Evolutionary conservation across 495 filamentous ascomycete species (phyloP), one percentile per base, ranked within the genome.

Genomic region (Parmelia sp.): DNA sequence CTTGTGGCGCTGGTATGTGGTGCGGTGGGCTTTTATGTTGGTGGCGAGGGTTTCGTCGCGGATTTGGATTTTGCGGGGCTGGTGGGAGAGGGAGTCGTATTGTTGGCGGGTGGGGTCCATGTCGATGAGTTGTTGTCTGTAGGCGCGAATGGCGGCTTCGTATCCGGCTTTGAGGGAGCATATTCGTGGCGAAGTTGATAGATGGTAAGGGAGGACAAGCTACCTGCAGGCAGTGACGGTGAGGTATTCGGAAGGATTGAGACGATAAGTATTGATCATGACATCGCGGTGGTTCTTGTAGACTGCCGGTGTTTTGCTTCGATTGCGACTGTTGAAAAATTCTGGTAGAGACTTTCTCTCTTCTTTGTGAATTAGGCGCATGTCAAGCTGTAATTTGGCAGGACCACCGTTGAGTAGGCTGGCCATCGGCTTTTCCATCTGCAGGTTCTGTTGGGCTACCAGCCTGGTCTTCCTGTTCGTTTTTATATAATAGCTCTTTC

Each of bases 231-330:
- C 94, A 14, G 94, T 98, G 61, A 98, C 91, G 21, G 95, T 98
- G 47, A 98, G 81, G 71, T 98, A 98, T 75, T 98, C 94, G 33
- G 90, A 82, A 4, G 94, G 94, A 73, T 97, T 97, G 57, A 98
- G 77, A 27, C 94, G 85, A 75, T 98, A 98, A 23, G 94, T 96
- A 73, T 97, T 97, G 75, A 98, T 93, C 94, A 98, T 98, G 75
- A 98, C 97, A 71, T 97, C 93, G 65, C 94, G 87, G 75, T 97
- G 97, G 72, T 98, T 95, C 76, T 97, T 97, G 76, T 97, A 98
- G 21, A 96, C 90, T n/a, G 91, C 87, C 7, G 90, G 86, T 0
- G 94, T 98, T 79, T 98, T 98, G 83, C 93, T 97, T 71, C 94
- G 89, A 74, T 98, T 98, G 47, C 95, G 84, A 74, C 85, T 91